Conservation (phyloP, 768 basidiomycete genomes). For the Russula lepida region DNA sequence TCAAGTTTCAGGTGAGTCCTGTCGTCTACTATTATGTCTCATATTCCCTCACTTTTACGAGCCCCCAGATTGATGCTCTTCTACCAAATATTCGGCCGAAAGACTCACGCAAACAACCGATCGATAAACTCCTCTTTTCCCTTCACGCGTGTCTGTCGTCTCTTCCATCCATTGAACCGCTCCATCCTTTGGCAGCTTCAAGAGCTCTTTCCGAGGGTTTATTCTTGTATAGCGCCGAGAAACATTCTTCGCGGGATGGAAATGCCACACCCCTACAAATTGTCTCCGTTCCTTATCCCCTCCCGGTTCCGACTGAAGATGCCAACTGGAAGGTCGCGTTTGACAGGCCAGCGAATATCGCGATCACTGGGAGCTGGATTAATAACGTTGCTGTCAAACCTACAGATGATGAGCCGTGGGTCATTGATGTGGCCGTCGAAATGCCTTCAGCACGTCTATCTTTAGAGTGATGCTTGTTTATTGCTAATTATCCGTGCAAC, state of each 20-base stretch:
- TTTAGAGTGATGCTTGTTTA: neutral
- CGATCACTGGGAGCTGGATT: constrained; percentile 81
- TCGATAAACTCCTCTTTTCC: constrained; percentile 60
- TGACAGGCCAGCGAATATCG: constrained; percentile 65
- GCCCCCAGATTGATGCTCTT: constrained; percentile 62
- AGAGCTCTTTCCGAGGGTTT: constrained; percentile 43
- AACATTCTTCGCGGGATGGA: neutral
- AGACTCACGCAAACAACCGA: constrained; percentile 41
- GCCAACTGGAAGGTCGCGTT: constrained; percentile 87
- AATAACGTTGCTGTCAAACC: constrained; percentile 67
- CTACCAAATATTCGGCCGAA: constrained; percentile 70
- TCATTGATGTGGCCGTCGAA: constrained; percentile 74
- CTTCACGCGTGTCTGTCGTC: constrained; percentile 59
- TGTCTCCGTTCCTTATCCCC: constrained; percentile 58
- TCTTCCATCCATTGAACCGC: constrained; percentile 47
- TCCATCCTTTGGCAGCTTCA: constrained; percentile 61
- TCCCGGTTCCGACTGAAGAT: constrained; percentile 65
- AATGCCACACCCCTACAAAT: neutral
- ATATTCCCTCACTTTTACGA: constrained; percentile 10
- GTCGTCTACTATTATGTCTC: neutral
- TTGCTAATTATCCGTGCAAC: neutral
- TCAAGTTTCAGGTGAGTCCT: constrained; percentile 67
- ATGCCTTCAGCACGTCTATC: constrained; percentile 62
- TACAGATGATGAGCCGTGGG: constrained; percentile 54
- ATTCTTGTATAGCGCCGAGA: neutral